A percentile compares a stretch with the other conserved stretches of the same genome.
These are phyloP conservation scores for Phytophthora colocasiae DNA, from an alignment of 352 stramenopile species.

Conservation along the genomic window DNA sequence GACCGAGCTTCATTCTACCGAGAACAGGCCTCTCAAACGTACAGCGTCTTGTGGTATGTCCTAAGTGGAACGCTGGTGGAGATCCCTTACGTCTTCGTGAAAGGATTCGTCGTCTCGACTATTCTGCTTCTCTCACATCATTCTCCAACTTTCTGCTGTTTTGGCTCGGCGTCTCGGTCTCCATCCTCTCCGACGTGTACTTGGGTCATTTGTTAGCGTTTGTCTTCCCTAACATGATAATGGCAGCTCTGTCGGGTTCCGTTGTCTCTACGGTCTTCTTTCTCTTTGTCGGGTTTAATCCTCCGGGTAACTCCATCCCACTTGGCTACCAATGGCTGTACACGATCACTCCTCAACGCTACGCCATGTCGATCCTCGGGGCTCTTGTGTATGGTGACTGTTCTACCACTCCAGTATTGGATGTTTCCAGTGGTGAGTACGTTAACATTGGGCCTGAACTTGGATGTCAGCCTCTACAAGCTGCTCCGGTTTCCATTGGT, in stretches of 20 bases:
- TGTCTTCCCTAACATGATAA: slow-evolving; percentile 34
- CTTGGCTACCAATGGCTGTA: slow-evolving; percentile 34
- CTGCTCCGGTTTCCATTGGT: slow-evolving; percentile 19
- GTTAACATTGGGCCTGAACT: slow-evolving; percentile 18
- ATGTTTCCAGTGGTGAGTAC: slow-evolving; percentile 1
- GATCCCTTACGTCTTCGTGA: slow-evolving; percentile 23
- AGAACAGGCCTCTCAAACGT: slow-evolving; percentile 81
- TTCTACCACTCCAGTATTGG: slow-evolving; percentile 6
- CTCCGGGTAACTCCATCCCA: slow-evolving; percentile 33
- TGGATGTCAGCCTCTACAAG: slow-evolving; percentile 16
- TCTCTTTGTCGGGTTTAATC: slow-evolving; percentile 59
- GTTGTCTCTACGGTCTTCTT: slow-evolving; percentile 51
- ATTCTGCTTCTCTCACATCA: slow-evolving; percentile 50
- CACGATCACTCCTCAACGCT: slow-evolving; percentile 19
- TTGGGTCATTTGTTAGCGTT: slow-evolving; percentile 75
- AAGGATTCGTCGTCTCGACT: slow-evolving; percentile 12
- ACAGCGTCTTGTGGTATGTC: slow-evolving; percentile 62
- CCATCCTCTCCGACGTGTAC: slow-evolving; percentile 61
- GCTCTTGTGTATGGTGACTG: slow-evolving; percentile 21
- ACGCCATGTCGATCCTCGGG: slow-evolving; percentile 14
- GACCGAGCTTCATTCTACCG: slow-evolving; percentile 70
- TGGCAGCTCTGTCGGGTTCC: slow-evolving; percentile 40
- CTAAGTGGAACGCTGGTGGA: slow-evolving; percentile 30
- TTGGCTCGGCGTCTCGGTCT: slow-evolving; percentile 66
- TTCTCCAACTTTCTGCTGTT: slow-evolving; percentile 57